A percentile compares a stretch with the other conserved stretches of the same genome.
Conservation (phyloP, 2,329 filamentous ascomycete genomes). For the Ascochyta clinopodiicola region DNA sequence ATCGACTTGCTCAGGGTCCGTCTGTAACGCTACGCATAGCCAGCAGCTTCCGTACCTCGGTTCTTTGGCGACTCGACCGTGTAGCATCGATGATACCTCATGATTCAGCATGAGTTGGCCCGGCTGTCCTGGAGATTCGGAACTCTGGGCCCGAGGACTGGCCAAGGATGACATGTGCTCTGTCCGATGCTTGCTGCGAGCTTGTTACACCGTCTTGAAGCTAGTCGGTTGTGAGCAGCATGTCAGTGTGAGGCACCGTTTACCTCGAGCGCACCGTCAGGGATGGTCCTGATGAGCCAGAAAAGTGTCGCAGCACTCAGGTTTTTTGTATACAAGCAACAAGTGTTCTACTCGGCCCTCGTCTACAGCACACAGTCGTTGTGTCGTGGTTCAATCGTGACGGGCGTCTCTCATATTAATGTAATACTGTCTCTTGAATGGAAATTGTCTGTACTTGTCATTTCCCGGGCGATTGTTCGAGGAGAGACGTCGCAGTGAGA, state of each 20-base stretch:
- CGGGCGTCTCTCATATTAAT: no score
- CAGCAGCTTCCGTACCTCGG: conserved; percentile 5
- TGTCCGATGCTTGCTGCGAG: not conserved
- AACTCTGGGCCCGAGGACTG: not conserved
- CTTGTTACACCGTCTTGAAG: not conserved
- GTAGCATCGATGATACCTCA: not conserved
- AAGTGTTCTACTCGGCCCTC: no score
- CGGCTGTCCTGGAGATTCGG: not conserved
- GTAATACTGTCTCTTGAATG: no score
- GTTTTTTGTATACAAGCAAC: no score
- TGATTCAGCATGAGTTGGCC: not conserved
- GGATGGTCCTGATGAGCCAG: no score
- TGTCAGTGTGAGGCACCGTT: not conserved
- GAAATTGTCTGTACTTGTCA: no score
- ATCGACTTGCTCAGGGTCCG: not conserved
- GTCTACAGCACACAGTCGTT: no score
- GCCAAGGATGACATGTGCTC: not conserved
- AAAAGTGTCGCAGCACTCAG: no score
- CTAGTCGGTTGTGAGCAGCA: not conserved
- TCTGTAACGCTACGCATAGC: not conserved
- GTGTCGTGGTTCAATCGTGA: no score
- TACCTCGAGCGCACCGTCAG: no score
- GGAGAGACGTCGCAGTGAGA: not conserved
- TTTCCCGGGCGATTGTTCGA: not conserved
- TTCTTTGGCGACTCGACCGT: conserved; percentile 1